A percentile compares a stretch with the other conserved stretches of the same genome.
These are phyloP conservation scores for Angophora floribunda DNA, from an alignment of 345 rosid species.

Conservation along the genomic window DNA sequence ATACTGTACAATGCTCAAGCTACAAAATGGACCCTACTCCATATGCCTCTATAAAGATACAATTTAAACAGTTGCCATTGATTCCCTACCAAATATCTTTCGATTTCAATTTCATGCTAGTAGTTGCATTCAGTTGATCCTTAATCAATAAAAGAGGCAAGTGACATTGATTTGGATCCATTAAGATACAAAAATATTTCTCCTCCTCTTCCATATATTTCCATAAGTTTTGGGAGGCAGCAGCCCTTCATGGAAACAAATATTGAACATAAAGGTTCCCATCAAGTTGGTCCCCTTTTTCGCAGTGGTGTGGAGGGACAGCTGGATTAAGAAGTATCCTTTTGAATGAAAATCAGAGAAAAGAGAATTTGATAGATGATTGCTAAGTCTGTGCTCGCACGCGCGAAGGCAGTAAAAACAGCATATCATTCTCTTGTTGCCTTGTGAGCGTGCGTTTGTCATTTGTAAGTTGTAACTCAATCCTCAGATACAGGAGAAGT, in stretches of 20 bases:
- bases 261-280: background rate
- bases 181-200: background rate
- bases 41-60: background rate
- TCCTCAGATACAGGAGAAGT: background rate
- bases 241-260: background rate
- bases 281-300: background rate
- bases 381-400: background rate
- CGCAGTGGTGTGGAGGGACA: background rate
- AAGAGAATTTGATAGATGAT: background rate
- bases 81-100: background rate
- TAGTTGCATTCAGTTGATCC: background rate
- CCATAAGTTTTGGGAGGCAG: background rate
- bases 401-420: background rate
- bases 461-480: background rate
- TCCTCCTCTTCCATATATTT: background rate
- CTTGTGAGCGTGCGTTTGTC: background rate
- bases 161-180: background rate
- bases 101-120: background rate
- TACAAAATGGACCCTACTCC: background rate
- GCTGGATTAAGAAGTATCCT: background rate
- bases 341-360: background rate
- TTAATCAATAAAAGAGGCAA: background rate
- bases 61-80: background rate
- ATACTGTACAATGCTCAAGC: background rate
- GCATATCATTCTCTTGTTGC: background rate